Conservation (phyloP, 2,329 filamentous ascomycete species). For the Lachnellula arida region DNA sequence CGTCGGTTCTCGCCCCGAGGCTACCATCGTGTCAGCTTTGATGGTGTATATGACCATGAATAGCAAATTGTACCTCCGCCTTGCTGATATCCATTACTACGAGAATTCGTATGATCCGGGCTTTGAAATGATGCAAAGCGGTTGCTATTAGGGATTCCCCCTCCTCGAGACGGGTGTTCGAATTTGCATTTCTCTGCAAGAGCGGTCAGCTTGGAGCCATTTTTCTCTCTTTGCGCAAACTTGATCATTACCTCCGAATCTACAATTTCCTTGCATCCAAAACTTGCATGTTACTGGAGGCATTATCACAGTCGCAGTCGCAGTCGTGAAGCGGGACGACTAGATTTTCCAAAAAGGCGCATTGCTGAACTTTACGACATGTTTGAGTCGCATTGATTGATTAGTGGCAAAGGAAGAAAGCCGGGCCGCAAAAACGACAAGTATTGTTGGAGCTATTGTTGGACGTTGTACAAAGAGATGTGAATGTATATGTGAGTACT, state of each 20-base stretch:
- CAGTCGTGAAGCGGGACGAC: background rate
- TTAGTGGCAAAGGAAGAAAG: background rate
- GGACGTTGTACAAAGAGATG: background rate
- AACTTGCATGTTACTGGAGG: constrained; percentile 47
- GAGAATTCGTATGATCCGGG: constrained; percentile 15
- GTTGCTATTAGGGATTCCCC: background rate
- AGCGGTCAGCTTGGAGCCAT: constrained; percentile 15
- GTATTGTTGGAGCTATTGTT: too few relatives aligned
- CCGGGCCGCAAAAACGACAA: background rate
- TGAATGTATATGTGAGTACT: background rate
- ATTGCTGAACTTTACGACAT: constrained; percentile 6
- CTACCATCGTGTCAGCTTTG: constrained; percentile 6
- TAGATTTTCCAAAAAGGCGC: constrained; percentile 3
- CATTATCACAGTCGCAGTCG: constrained; percentile 11
- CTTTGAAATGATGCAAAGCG: constrained; percentile 30
- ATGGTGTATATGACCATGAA: background rate
- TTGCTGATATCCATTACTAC: constrained; percentile 19
- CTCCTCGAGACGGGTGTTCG: constrained; percentile 44
- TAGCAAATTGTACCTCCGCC: constrained; percentile 11
- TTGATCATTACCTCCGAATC: constrained; percentile 34
- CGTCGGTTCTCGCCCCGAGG: background rate
- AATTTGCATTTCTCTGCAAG: constrained; percentile 51
- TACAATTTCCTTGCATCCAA: constrained; percentile 61
- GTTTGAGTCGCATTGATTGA: background rate
- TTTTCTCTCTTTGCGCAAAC: background rate